Evolutionary conservation across 495 filamentous ascomycete species (phyloP).

Genomic region (Penicillium tannophilum): DNA sequence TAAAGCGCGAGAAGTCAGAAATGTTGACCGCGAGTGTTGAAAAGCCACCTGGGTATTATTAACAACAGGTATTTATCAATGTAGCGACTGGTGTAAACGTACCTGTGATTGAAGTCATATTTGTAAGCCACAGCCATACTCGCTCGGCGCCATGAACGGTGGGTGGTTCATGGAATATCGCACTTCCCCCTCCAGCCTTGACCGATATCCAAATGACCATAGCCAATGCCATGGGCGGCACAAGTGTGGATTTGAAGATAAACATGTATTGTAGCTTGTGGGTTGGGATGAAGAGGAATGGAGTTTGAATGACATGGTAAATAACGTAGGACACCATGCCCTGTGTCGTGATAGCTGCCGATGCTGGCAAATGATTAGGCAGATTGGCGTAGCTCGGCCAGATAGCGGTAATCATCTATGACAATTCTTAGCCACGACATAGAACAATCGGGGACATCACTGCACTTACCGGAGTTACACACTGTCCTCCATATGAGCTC

Average conservation of each 20-base stretch:
- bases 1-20: constrained; percentile 63
- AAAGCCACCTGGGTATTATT: constrained; percentile 1
- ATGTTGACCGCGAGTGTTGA: constrained; percentile 52
- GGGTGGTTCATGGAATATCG: constrained; percentile 3
- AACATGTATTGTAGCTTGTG: constrained; percentile 55
- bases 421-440: background rate
- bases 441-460: background rate
- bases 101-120: constrained; percentile 19
- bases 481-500: constrained; percentile 17
- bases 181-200: background rate
- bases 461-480: constrained; percentile 11
- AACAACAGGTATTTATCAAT: background rate
- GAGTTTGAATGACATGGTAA: constrained; percentile 51
- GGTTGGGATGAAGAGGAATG: constrained; percentile 51
- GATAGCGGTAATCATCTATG: background rate
- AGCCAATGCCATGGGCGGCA: background rate
- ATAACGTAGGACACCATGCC: constrained; percentile 51
- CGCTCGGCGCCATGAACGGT: constrained; percentile 16
- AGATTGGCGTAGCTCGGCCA: background rate
- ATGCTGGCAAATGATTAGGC: background rate
- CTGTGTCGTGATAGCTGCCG: constrained; percentile 51
- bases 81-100: background rate
- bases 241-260: constrained; percentile 49
- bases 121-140: constrained; percentile 20
- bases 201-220: background rate